Base-by-base conservation (phyloP, 2,329 filamentous ascomycete genomes). In the Epichloe sibirici region DNA sequence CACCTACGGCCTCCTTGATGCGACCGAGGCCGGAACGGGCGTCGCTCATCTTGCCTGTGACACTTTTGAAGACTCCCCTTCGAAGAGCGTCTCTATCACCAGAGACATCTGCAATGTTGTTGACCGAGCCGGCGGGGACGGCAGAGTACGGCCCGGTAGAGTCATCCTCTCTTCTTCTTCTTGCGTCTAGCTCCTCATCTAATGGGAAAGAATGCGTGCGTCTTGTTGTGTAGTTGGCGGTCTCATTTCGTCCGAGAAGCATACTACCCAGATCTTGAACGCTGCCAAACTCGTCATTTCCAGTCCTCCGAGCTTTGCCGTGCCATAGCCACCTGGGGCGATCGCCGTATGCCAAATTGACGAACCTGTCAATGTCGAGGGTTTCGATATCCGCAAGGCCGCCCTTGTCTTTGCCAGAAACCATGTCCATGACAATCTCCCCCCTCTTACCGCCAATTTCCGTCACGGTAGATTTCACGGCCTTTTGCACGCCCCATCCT, bases 401-500 rank as follows among this genome's bases (percentile, higher is more conserved):
- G 52, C 84, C 88, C 68, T 94, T 94, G 60, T 95, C 90, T 47
- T 85, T 83, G 28, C 86, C 83, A 40, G 84, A 86, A 5, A 95
- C 90, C 75, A 95, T 94, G n/a, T 89, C 90, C 74, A 95, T 89
- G 46, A 96, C 85, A 71, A 96, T 87, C 66, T 96, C 91, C 90
- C 90, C 90, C 51, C 91, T 85, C 66, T 96, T 95, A 13, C 93
- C 91, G 59, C 89, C 89, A 40, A 98, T 81, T 67, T 96, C 93
- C 17, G 87, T 90, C 46, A 97, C 87, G 0, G 91, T 96, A 3
- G 89, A 95, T 65, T 97, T 97, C 61, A 98, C 89, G 17, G 91
- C 90, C 62, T 88, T 85, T 49, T 90, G 88, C n/a, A 94, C 88
- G 15, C 85, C 86, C 88, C 91, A 96, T 3, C 86, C 86, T 63